phyloP scores from a whole-genome alignment of 2,329 filamentous ascomycete genomes.

The Botrytis fragariae region DNA sequence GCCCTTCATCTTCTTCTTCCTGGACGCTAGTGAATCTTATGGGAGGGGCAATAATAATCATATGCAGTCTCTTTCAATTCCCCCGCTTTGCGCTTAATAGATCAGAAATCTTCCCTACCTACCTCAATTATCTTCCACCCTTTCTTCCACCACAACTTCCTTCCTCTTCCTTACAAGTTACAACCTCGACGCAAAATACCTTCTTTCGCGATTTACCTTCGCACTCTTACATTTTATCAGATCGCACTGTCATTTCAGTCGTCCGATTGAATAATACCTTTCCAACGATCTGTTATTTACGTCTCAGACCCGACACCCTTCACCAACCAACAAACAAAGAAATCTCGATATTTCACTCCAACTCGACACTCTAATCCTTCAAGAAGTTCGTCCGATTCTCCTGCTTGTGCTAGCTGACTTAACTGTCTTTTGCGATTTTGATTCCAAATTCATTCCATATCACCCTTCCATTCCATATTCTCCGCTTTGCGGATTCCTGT shows the following conservation, averaged over 20 bases:
- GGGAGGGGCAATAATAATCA: conserved; percentile 14
- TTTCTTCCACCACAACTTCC: neutral
- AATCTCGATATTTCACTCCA: conserved; percentile 9
- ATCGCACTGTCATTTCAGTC: conserved; percentile 39
- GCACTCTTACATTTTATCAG: neutral
- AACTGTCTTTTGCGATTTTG: conserved; percentile 27
- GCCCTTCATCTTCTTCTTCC: neutral
- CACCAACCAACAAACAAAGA: conserved; percentile 10
- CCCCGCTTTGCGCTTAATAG: conserved; percentile 19
- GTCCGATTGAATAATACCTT: conserved; percentile 26
- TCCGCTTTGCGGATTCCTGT: conserved; percentile 38
- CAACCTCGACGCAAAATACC: neutral
- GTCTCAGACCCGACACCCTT: neutral
- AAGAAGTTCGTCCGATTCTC: conserved; percentile 40
- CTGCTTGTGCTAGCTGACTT: conserved; percentile 38
- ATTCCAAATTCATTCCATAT: conserved; percentile 25
- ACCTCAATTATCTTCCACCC: conserved; percentile 15
- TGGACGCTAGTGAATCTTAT: neutral
- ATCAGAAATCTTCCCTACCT: conserved; percentile 21
- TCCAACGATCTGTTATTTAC: neutral
- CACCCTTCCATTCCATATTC: conserved; percentile 33
- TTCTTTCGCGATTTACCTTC: conserved; percentile 5
- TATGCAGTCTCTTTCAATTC: conserved; percentile 11
- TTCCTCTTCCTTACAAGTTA: conserved; percentile 11
- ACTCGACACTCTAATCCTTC: conserved; percentile 27